Conservation (phyloP, 306 rosid genomes). For the Vachellia pachyceras region DNA sequence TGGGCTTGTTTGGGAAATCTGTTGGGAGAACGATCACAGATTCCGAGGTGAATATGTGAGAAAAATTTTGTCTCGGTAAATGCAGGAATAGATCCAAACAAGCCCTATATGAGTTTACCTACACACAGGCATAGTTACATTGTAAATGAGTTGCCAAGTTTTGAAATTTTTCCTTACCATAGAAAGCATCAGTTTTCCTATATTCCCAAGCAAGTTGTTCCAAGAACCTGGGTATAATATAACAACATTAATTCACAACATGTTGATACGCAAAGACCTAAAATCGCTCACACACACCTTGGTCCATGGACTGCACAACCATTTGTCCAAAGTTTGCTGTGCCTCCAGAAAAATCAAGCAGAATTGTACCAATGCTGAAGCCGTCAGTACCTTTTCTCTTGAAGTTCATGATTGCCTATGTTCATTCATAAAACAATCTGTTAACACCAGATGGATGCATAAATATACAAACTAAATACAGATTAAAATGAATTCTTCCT, state of each 20-base stretch:
- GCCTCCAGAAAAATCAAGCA: slow-evolving; percentile 89
- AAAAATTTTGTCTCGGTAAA: no score
- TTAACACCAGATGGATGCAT: not conserved
- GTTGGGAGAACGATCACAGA: no score
- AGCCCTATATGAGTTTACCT: not conserved
- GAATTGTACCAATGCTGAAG: slow-evolving; percentile 82
- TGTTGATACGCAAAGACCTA: not conserved
- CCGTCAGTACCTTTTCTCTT: slow-evolving; percentile 75
- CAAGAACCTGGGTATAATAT: slow-evolving; percentile 70
- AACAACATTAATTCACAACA: slow-evolving; percentile 11
- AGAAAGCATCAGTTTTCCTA: slow-evolving; percentile 86
- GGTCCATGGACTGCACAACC: slow-evolving; percentile 87
- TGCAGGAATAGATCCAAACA: no score
- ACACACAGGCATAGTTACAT: no score
- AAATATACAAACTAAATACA: not conserved
- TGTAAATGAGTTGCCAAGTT: not conserved
- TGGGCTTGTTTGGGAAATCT: no score
- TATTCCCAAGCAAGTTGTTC: slow-evolving; percentile 90
- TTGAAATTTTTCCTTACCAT: slow-evolving; percentile 61
- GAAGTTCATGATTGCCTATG: slow-evolving; percentile 52
- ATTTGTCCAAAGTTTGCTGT: slow-evolving; percentile 64
- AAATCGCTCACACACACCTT: slow-evolving; percentile 51
- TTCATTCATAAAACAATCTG: slow-evolving; percentile 19
- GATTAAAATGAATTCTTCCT: no score
- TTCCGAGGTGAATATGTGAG: no score